A percentile compares a stretch with the other conserved stretches of the same genome.
Conservation (phyloP, 1,284 basidiomycete genomes). For the Cutaneotrichosporon cyanovorans region DNA sequence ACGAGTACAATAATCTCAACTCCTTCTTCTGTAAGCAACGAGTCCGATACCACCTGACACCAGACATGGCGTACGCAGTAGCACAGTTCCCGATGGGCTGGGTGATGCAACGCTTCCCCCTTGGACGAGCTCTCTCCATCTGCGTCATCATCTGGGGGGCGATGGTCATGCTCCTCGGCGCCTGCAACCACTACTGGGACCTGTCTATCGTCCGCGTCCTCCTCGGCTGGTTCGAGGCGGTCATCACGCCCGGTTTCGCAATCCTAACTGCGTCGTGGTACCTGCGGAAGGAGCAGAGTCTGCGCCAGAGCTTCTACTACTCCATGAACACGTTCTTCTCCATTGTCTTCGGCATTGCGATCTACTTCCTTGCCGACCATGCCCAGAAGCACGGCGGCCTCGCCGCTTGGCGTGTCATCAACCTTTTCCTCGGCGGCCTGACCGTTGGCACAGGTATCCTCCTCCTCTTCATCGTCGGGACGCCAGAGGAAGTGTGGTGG, state of each 20-base stretch:
- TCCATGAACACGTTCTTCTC: constrained; percentile 21
- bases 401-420: constrained; percentile 28
- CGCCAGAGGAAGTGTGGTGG: constrained; percentile 28
- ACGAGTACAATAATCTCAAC: constrained; percentile 19
- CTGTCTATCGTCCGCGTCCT: constrained; percentile 23
- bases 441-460: constrained; percentile 16
- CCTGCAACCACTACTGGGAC: constrained; percentile 24
- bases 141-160: constrained; percentile 21
- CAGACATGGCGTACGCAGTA: constrained; percentile 10
- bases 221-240: constrained; percentile 27
- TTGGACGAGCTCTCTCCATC: constrained; percentile 19
- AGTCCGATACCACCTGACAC: not conserved
- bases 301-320: constrained; percentile 22
- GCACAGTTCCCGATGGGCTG: constrained; percentile 22
- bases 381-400: constrained; percentile 17
- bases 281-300: constrained; percentile 21
- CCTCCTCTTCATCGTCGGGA: constrained; percentile 19
- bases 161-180: constrained; percentile 21
- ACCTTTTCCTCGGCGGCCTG: constrained; percentile 28
- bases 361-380: constrained; percentile 25
- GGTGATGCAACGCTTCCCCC: constrained; percentile 23
- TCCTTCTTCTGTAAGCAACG: constrained; percentile 15
- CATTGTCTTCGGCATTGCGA: constrained; percentile 13
- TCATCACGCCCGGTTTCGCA: constrained; percentile 29
- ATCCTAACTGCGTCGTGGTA: constrained; percentile 30